Percentiles rank a stretch among this genome's conserved stretches.
phyloP scores from a whole-genome alignment of 2,329 filamentous ascomycete species.

The Paraphaeosphaeria sporulosa region DNA sequence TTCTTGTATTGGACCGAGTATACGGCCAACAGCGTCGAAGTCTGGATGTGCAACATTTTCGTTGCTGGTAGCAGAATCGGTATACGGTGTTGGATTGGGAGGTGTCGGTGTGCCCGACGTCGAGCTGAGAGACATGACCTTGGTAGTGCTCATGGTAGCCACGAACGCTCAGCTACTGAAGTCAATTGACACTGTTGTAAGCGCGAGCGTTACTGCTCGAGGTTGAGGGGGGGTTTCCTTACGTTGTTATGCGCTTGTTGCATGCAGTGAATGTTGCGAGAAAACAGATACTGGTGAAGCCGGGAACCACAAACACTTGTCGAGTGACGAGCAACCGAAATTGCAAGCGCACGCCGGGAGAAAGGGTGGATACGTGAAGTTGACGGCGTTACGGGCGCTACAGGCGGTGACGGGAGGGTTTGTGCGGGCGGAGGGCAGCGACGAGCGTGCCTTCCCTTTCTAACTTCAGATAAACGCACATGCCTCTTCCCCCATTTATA shows the following conservation, averaged over 20 bases:
- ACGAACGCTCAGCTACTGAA: background rate
- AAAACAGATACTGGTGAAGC: background rate
- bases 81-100: constrained; percentile 37
- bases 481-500: background rate
- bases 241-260: background rate
- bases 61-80: constrained; percentile 24
- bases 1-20: constrained; percentile 40
- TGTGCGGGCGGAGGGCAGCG: constrained; percentile 8
- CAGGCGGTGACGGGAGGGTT: background rate
- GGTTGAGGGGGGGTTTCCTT: background rate
- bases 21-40: constrained; percentile 35
- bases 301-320: constrained; percentile 1
- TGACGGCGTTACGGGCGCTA: background rate
- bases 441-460: constrained; percentile 5
- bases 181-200: background rate
- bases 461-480: background rate
- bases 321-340: constrained; percentile 3
- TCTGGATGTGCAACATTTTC: constrained; percentile 30
- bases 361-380: background rate
- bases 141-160: constrained; percentile 18
- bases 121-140: constrained; percentile 32
- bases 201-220: background rate
- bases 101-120: constrained; percentile 27
- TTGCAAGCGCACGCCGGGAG: constrained; percentile 4
- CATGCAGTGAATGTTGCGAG: background rate